These are phyloP conservation scores for Aureobasidium sp. DNA, from an alignment of 2,329 filamentous ascomycete species.

Conservation along the genomic window DNA sequence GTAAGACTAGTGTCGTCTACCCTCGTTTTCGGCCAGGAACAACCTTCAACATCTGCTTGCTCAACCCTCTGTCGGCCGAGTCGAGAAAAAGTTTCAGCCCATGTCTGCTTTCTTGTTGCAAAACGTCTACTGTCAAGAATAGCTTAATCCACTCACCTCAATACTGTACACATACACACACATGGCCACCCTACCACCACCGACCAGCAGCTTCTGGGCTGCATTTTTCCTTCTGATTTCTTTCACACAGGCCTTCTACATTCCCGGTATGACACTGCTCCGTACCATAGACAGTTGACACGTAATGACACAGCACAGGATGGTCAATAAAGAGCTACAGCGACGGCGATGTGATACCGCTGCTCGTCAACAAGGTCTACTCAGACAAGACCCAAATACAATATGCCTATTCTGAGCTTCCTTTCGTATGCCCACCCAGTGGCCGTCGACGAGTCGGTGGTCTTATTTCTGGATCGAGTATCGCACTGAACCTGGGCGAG, in stretches of 20 bases:
- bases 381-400: slow-evolving; percentile 86
- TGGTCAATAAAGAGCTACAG: slow-evolving; percentile 78
- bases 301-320: slow-evolving; percentile 42
- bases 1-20: slow-evolving; percentile 9
- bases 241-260: slow-evolving; percentile 65
- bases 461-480: slow-evolving; percentile 66
- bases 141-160: not conserved
- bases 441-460: slow-evolving; percentile 59
- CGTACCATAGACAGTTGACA: not conserved
- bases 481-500: slow-evolving; percentile 79
- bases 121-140: not conserved
- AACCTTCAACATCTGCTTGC: not conserved
- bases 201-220: slow-evolving; percentile 40
- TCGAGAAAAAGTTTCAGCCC: not conserved
- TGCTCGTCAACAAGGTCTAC: slow-evolving; percentile 90
- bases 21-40: not conserved
- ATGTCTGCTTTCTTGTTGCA: not conserved
- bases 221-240: slow-evolving; percentile 43
- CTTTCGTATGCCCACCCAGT: slow-evolving; percentile 76
- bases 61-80: slow-evolving; percentile 1
- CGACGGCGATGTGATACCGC: slow-evolving; percentile 67
- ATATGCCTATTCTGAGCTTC: slow-evolving; percentile 82
- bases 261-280: slow-evolving; percentile 58
- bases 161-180: slow-evolving; percentile 11
- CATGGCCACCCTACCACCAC: slow-evolving; percentile 35